Conservation (phyloP, 2,329 filamentous ascomycete genomes). For the Exophiala sp. region DNA sequence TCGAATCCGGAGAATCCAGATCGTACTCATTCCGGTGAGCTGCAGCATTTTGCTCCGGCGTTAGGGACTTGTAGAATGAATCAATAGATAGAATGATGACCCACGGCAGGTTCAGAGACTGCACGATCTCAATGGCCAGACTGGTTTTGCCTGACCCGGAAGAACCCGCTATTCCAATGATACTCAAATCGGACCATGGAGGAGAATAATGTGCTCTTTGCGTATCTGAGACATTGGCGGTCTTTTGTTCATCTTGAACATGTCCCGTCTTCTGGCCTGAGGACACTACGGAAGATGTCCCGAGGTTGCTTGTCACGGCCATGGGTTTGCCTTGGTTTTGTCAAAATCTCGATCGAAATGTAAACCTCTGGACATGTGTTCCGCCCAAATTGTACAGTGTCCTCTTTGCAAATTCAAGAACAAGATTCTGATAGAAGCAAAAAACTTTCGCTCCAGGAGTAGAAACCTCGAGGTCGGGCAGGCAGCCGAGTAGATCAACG, state of each 20-base stretch:
- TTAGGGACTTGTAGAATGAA: constrained; percentile 92
- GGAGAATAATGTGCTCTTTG: constrained; percentile 70
- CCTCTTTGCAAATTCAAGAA: neutral
- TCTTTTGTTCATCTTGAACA: neutral
- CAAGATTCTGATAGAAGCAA: neutral
- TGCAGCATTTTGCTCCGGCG: constrained; percentile 66
- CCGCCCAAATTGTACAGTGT: neutral
- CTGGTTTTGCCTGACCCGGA: constrained; percentile 96
- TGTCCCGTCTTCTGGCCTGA: constrained; percentile 8
- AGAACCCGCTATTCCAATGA: constrained; percentile 92
- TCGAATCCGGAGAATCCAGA: constrained; percentile 88
- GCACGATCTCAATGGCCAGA: constrained; percentile 83
- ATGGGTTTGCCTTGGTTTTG: constrained; percentile 1
- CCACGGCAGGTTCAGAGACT: constrained; percentile 86
- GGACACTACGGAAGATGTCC: constrained; percentile 10
- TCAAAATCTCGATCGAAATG: neutral
- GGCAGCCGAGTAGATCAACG: too few species aligned
- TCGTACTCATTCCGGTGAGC: constrained; percentile 92
- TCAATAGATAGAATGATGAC: constrained; percentile 98
- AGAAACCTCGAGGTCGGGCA: too few species aligned
- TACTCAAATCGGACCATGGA: constrained; percentile 92
- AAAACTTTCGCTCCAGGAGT: neutral
- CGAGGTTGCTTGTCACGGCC: neutral
- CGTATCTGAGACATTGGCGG: neutral
- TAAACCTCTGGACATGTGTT: too few species aligned